Evolutionary conservation across 2,329 filamentous ascomycete genomes (phyloP).

Genomic region (Aspergillus caelatus): DNA sequence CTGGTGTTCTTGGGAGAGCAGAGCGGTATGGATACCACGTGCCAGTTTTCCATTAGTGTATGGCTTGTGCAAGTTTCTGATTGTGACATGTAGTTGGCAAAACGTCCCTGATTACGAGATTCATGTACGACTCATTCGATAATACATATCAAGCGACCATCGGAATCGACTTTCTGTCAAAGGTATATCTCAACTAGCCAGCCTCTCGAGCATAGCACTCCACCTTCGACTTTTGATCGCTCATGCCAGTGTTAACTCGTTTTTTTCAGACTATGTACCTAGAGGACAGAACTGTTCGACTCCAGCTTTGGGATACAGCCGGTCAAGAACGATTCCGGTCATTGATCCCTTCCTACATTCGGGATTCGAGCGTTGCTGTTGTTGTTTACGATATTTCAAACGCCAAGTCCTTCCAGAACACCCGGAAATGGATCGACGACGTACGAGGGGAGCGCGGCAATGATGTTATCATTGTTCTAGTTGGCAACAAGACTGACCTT

Average conservation of each 20-base stretch:
- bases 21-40: conserved; percentile 70
- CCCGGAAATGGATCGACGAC: conserved; percentile 98
- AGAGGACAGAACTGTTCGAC: conserved; percentile 93
- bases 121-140: conserved; percentile 99
- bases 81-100: conserved; percentile 74
- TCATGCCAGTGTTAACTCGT: neutral
- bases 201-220: neutral
- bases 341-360: conserved; percentile 96
- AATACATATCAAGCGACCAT: conserved; percentile 99
- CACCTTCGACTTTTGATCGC: neutral
- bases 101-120: conserved; percentile 96
- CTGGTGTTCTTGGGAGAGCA: conserved; percentile 98
- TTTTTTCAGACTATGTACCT: conserved; percentile 88
- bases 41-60: neutral
- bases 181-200: conserved; percentile 59
- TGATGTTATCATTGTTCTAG: conserved; percentile 97
- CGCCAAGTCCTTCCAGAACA: conserved; percentile 97
- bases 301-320: conserved; percentile 98
- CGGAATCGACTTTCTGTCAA: conserved; percentile 98
- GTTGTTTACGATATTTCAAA: conserved; percentile 99
- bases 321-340: conserved; percentile 97
- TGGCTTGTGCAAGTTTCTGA: conserved; percentile 19
- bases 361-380: conserved; percentile 95
- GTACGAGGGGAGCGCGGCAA: conserved; percentile 94
- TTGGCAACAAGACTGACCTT: conserved; percentile 98